These are phyloP conservation scores for Phytophthora pseudosyringae DNA, from an alignment of 352 stramenopile species.

Conservation along the genomic window DNA sequence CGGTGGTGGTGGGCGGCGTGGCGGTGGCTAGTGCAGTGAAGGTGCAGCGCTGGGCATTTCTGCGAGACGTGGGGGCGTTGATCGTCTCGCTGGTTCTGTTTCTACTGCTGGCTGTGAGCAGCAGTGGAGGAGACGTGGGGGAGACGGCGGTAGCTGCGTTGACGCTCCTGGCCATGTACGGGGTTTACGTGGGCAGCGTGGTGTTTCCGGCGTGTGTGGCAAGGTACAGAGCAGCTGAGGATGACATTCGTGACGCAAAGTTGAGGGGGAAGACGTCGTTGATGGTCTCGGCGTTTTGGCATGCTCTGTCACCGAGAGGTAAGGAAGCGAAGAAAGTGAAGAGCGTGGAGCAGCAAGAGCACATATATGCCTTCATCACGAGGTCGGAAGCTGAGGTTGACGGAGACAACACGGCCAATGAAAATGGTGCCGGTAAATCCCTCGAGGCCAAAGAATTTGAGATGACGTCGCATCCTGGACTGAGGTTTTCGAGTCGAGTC, in stretches of 20 bases:
- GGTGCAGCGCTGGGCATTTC: constrained; percentile 73
- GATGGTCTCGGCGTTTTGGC: constrained; percentile 83
- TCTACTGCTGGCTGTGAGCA: constrained; percentile 39
- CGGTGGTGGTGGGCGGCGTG: constrained; percentile 91
- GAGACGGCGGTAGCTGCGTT: constrained; percentile 41
- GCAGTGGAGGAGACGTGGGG: constrained; percentile 18
- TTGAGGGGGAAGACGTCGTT: constrained; percentile 23
- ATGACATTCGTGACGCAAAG: constrained; percentile 24
- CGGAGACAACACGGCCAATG: constrained; percentile 17
- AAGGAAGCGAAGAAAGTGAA: constrained; percentile 20
- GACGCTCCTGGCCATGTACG: constrained; percentile 59
- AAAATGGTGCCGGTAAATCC: constrained; percentile 2
- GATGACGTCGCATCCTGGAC: constrained; percentile 28
- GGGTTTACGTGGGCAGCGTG: constrained; percentile 64
- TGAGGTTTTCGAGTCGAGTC: constrained; percentile 52
- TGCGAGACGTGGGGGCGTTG: constrained; percentile 64
- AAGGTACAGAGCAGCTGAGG: constrained; percentile 29
- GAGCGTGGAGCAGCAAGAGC: constrained; percentile 19
- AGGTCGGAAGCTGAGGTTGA: constrained; percentile 27
- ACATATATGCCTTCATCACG: constrained; percentile 58
- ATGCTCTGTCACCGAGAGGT: constrained; percentile 51
- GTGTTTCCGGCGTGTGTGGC: constrained; percentile 60
- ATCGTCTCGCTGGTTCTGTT: constrained; percentile 58
- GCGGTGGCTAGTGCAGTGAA: constrained; percentile 75
- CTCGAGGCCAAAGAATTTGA: constrained; percentile 19